Base-by-base conservation (phyloP, 192 early-diverging fungal genomes). In the Paraglomus brasilianum region DNA sequence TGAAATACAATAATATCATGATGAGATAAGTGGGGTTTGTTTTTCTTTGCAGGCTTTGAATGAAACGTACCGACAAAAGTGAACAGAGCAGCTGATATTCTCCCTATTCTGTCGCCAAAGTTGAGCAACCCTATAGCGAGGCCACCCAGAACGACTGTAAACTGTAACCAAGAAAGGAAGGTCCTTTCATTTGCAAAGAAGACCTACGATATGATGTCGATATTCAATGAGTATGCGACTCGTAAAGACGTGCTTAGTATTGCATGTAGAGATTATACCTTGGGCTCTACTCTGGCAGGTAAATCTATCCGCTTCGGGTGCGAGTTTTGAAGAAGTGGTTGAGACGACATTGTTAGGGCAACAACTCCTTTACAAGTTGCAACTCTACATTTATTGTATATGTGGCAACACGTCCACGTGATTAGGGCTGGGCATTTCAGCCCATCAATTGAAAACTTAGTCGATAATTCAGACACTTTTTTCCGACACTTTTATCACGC, bases 101-200 rank as follows among this genome's bases (percentile, higher is more conserved):
- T 77, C 13, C 83, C 85, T 5, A 88, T 79, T 39, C 74, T 68
- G 61, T 93, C 91, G 39, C 92, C 92, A 87, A 92, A 93, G 80
- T 93, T 93, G 46, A 93, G 73, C 56, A 93, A 70, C 1, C 90
- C 89, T 45, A 93, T 82, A n/a, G 88, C 89, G 22, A 93, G 79
- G 21, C 87, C 87, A 11, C 89, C 90, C 44, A 93, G 74, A 11
- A 93, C 81, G 42, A 89, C 87, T 8, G 89, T 83, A 76, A 94
- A 92, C 71, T 91, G 90, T 46, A 94, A 81, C 93, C 93, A 96
- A 5, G 93, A 88, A 46, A 95, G 78, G 62, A 95, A 94, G 1
- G 94, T 96, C 19, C 94, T 85, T 78, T 96, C 94, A 73, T 97
- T 97, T 40, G 93, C 93, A 77, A 97, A 95, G 74, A 94, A 95